Evolutionary conservation across 2,329 filamentous ascomycete species (phyloP), one percentile per base, ranked within the genome.

Genomic region (Mollisia scopiformis): DNA sequence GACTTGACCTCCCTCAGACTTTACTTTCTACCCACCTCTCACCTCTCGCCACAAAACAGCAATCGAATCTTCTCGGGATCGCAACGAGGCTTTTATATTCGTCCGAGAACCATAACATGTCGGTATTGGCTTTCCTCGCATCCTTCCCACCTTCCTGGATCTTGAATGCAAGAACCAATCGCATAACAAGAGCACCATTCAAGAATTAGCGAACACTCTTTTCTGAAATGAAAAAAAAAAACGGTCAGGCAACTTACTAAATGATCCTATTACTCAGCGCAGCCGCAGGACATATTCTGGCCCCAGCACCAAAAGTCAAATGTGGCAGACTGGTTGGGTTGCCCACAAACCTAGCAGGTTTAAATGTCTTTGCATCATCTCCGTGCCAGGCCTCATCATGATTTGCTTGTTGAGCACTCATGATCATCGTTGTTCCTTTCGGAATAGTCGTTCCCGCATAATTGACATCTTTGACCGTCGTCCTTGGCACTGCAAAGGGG

Each of bases 371-470:
- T 23, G 68, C 66, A 51, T 68, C 66, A 3, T 63, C 54, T 30
- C 68, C 68, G 57, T 66, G 69, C 43, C 66, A 61, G 10, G 49
- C 57, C 19, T 16, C 33, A 59, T 69, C 68, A 53, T 66, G 68
- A 55, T 69, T 68, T 11, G 62, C 68, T 43, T 64, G 59, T 35
- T 70, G 68, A 13, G 67, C 68, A 55, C 69, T 70, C 67, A 70
- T 66, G 50, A 69, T 65, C 55, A 70, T 62, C 3, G 68, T 66
- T 30, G 62, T 66, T 8, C 68, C 68, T 37, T 66, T 67, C 2
- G 67, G 68, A 25, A 70, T 63, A 30, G 64, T 31, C 11, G 55
- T 50, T n/a, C 55, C 57, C 6, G 58, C 50, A 53, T 65, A 66
- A 16, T 19, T 11, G 56, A 69, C 61, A 37, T 68, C 66, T 23